Percentiles rank a stretch among this genome's conserved stretches.
Evolutionary conservation across 345 rosid species (phyloP).

Genomic region (Camelina laxa): DNA sequence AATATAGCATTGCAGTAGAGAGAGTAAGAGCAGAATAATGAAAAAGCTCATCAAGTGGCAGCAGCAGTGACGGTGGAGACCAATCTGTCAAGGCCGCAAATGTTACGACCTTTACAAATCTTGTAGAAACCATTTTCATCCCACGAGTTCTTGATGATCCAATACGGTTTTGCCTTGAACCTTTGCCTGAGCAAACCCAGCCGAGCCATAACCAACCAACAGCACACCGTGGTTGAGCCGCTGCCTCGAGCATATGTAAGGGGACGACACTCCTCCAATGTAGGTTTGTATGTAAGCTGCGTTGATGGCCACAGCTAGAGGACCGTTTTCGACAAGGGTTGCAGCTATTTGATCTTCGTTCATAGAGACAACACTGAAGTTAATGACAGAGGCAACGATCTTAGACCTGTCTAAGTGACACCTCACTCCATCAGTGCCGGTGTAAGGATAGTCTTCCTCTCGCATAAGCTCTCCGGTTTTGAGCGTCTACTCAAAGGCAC

Average conservation of each 20-base stretch:
- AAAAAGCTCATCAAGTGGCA: slow-evolving; percentile 15
- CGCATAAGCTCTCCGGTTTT: slow-evolving; percentile 85
- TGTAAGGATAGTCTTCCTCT: slow-evolving; percentile 88
- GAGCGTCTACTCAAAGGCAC: slow-evolving; percentile 82
- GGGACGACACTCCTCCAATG: slow-evolving; percentile 85
- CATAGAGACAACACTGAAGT: slow-evolving; percentile 81
- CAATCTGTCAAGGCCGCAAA: slow-evolving; percentile 87
- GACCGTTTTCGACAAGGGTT: slow-evolving; percentile 81
- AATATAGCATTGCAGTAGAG: background rate
- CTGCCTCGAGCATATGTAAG: slow-evolving; percentile 68
- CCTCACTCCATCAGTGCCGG: slow-evolving; percentile 62
- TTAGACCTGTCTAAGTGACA: slow-evolving; percentile 80
- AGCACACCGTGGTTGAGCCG: slow-evolving; percentile 79
- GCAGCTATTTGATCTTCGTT: slow-evolving; percentile 92
- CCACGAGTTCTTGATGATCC: slow-evolving; percentile 96
- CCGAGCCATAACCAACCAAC: slow-evolving; percentile 82
- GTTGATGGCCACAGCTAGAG: slow-evolving; percentile 78
- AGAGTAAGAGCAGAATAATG: background rate
- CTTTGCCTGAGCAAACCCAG: slow-evolving; percentile 74
- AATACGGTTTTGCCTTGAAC: slow-evolving; percentile 78
- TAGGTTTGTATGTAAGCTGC: slow-evolving; percentile 91
- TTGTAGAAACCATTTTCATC: slow-evolving; percentile 84
- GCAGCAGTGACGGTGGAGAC: slow-evolving; percentile 89
- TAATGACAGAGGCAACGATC: slow-evolving; percentile 75
- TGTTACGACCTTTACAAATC: slow-evolving; percentile 75